Evolutionary conservation across 2,329 filamentous ascomycete species (phyloP).

Genomic region (Fusarium kyushuense): DNA sequence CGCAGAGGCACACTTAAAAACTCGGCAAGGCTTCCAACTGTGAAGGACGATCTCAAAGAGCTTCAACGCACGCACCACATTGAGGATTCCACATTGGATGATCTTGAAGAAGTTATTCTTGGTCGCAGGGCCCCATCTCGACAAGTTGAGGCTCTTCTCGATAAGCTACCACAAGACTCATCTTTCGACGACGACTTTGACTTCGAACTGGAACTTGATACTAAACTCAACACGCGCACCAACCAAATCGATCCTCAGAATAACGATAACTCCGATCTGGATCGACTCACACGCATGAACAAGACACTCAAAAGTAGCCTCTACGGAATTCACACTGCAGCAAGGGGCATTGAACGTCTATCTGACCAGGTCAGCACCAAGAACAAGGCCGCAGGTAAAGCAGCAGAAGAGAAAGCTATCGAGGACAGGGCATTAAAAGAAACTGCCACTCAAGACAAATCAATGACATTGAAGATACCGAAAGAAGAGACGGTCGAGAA

Average conservation of each 20-base stretch:
- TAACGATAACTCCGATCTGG: slow-evolving; percentile 55
- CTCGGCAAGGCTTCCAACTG: slow-evolving; percentile 65
- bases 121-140: slow-evolving; percentile 51
- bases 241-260: slow-evolving; percentile 40
- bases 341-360: slow-evolving; percentile 69
- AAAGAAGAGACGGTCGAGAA: slow-evolving; percentile 28
- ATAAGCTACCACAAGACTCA: slow-evolving; percentile 45
- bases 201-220: slow-evolving; percentile 46
- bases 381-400: slow-evolving; percentile 35
- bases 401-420: not conserved
- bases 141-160: slow-evolving; percentile 44
- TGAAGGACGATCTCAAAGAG: slow-evolving; percentile 66
- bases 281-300: slow-evolving; percentile 63
- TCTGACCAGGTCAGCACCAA: slow-evolving; percentile 63
- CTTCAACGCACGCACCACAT: slow-evolving; percentile 66
- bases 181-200: slow-evolving; percentile 42
- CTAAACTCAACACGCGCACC: slow-evolving; percentile 44
- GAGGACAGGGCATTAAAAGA: slow-evolving; percentile 11
- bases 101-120: slow-evolving; percentile 64
- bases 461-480: not conserved
- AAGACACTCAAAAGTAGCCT: slow-evolving; percentile 65
- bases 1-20: slow-evolving; percentile 63
- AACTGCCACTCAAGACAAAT: slow-evolving; percentile 10
- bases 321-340: slow-evolving; percentile 65
- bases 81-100: slow-evolving; percentile 71